Base-by-base conservation (phyloP, 768 basidiomycete genomes). In the Sarcomyxa edulis region DNA sequence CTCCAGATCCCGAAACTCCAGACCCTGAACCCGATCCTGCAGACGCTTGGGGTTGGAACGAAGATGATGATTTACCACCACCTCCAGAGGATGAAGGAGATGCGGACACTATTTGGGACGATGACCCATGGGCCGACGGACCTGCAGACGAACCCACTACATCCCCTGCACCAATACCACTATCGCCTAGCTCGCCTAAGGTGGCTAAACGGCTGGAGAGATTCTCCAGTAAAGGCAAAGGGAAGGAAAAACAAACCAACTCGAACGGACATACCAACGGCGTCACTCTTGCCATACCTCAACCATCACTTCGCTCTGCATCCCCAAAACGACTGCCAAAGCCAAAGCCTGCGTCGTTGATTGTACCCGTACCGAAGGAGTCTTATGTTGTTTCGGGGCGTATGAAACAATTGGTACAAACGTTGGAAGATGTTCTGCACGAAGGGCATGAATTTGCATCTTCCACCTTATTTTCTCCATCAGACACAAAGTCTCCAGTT, bases 41-140 rank as follows among this genome's bases (percentile, higher is more conserved):
- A 11, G 78, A 82, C 48, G 77, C 84, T 1, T 90, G 88, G 87
- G 88, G 81, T 2, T 87, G 79, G 79, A 79, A 85, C 26, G 76
- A 78, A 28, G 76, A 77, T 21, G 68, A 67, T 9, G 65, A 60
- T 5, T 35, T 52, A 7, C n/a, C n/a, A 11, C 22, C 14, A 6
- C 55, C 57, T 8, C 57, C 46, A 19, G 23, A 20, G 26, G 30
- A 46, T 12, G 58, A 64, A 16, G 51, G 52, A 4, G 49, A 62
- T 3, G 74, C 71, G 41, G 72, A 74, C 37, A 62, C 58, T 21
- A 55, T 65, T 11, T 81, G 80, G 72, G 84, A 84, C 36, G n/a
- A n/a, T n/a, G 76, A 85, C 45, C 78, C 83, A 2, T 86, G 84
- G 86, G 71, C 61, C 30, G 79, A 84, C 20, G 57, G 59, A 11